These are phyloP conservation scores for Penicillium sp. DNA, from an alignment of 2,329 filamentous ascomycete species.

Conservation along the genomic window DNA sequence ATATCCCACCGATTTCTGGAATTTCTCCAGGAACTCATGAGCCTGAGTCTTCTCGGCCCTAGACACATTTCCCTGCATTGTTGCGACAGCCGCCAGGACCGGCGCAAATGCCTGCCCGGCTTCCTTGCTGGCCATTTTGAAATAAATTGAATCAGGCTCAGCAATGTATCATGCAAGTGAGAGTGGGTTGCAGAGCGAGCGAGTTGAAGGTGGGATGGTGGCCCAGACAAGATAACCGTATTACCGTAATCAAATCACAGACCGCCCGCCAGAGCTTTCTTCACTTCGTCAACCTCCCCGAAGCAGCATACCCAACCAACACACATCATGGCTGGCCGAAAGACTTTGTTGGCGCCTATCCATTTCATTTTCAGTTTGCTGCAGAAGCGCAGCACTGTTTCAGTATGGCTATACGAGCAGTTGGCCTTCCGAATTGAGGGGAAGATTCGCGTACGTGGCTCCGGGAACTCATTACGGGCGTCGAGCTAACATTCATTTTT, in stretches of 20 bases:
- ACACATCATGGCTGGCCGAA: constrained; percentile 58
- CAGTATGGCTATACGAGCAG: constrained; percentile 97
- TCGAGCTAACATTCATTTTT: constrained; percentile 6
- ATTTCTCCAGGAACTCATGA: constrained; percentile 87
- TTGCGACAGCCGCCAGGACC: constrained; percentile 83
- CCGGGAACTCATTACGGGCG: not conserved
- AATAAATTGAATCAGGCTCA: constrained; percentile 12
- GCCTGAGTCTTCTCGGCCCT: constrained; percentile 83
- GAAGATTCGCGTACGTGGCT: constrained; percentile 76
- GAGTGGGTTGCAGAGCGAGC: constrained; percentile 9
- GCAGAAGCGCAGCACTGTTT: constrained; percentile 78
- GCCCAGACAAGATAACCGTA: constrained; percentile 24
- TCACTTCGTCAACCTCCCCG: constrained; percentile 11
- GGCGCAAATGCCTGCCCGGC: constrained; percentile 76
- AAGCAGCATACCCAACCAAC: constrained; percentile 7
- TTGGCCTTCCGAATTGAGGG: constrained; percentile 91
- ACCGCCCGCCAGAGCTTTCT: constrained; percentile 25
- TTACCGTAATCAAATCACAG: constrained; percentile 27
- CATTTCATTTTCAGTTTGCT: constrained; percentile 95
- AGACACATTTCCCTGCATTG: constrained; percentile 83
- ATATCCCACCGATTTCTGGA: constrained; percentile 89
- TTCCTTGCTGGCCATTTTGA: constrained; percentile 67
- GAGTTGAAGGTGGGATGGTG: constrained; percentile 27
- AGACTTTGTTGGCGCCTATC: constrained; percentile 74
- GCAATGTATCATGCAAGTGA: constrained; percentile 9